Percentiles rank a stretch among this genome's conserved stretches.
Evolutionary conservation across 1,139 yeast species (phyloP).

Genomic region (Geotrichum candidum): DNA sequence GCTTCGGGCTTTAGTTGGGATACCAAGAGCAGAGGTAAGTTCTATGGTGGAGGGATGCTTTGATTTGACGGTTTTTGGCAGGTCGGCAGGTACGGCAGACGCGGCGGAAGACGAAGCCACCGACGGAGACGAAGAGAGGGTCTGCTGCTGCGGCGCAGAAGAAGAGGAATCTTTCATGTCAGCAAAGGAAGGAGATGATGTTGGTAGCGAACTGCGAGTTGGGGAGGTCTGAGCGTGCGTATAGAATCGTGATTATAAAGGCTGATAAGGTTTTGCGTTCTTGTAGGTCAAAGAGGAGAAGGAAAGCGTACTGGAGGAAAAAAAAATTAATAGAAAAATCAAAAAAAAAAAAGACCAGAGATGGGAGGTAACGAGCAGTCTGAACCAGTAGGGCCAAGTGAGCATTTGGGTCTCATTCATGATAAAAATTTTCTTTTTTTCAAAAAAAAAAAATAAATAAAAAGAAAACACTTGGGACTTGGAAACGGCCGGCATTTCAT

Average conservation of each 20-base stretch:
- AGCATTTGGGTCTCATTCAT: neutral
- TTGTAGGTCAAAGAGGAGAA: neutral
- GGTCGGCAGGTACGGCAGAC: neutral
- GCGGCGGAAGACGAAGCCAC: neutral
- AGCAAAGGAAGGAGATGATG: neutral
- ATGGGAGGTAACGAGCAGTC: no score
- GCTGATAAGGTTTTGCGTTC: neutral
- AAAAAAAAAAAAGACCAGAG: neutral
- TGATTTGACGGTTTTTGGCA: conserved; percentile 3
- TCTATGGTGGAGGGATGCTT: conserved; percentile 20
- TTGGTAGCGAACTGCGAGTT: neutral
- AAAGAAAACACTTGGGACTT: neutral
- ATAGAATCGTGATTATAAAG: neutral
- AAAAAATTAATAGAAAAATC: neutral
- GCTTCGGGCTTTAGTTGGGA: conserved; percentile 18
- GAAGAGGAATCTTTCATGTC: neutral
- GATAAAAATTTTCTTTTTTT: no score
- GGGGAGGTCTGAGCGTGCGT: neutral
- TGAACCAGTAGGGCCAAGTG: no score
- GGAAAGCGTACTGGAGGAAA: neutral
- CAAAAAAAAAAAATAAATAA: neutral
- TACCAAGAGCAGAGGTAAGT: conserved; percentile 19
- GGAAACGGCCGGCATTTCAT: neutral
- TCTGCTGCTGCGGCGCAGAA: neutral
- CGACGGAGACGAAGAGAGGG: neutral